Evolutionary conservation across 2,329 filamentous ascomycete genomes (phyloP), one percentile per base, ranked within the genome.

Genomic region (Alternaria solani): DNA sequence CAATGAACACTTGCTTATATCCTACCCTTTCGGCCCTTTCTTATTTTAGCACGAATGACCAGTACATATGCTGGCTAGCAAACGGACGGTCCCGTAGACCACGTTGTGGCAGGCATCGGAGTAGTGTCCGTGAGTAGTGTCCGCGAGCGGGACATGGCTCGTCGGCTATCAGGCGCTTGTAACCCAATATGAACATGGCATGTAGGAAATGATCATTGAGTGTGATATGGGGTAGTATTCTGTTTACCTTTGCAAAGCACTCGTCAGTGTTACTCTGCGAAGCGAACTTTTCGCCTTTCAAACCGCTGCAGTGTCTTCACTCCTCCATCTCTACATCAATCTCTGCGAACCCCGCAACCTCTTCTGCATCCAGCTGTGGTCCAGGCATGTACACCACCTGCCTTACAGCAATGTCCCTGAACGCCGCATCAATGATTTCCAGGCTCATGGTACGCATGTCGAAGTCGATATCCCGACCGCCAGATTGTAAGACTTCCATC

Each of bases 361-460:
- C n/a, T 3, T 36, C 16, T 20, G 16, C 16, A 25, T 6, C 16
- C 16, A 7, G 14, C 9, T 20, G 26, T 53, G 26, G 46, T 5
- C 12, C 46, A 14, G 28, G 18, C 7, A 28, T 26, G 32, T 64
- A 68, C 2, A n/a, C 18, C 12, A 66, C 61, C 5, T 56, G 6
- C 34, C 39, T 51, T 11, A 11, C 7, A 4, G 51, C 55, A 8
- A 66, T 20, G 1, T 20, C 8, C 36, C 46, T 36, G 23, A 70
- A 60, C 9, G 51, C 51, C 7, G 9, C 12, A 14, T 65, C 57
- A 1, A 67, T 51, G 4, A 9, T 32, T n/a, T 43, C 28, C 9
- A 62, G 23, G 9, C 16, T 51, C 14, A 38, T 41, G 12, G 36
- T 55, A 8, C 57, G 55, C 58, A 65, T 52, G 39, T 68, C 63